Percentiles rank a stretch among this genome's conserved stretches.
Evolutionary conservation across 768 basidiomycete species (phyloP).

Genomic region (Russula lepida): DNA sequence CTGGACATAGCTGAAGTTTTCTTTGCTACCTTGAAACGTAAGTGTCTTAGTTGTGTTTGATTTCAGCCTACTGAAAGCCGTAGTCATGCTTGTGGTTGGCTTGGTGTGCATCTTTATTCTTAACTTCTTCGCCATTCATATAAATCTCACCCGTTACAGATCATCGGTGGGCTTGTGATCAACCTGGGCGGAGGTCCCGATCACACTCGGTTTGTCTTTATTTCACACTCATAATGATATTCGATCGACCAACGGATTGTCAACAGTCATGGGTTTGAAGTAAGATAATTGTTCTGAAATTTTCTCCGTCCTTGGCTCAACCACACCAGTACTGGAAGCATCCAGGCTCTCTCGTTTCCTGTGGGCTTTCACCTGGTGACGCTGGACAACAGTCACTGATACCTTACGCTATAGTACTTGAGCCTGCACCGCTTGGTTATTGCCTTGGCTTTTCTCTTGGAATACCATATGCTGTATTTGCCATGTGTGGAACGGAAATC

Average conservation of each 20-base stretch:
- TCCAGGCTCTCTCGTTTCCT: slow-evolving; percentile 19
- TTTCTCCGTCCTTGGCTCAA: background rate
- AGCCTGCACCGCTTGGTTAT: slow-evolving; percentile 18
- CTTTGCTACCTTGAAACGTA: slow-evolving; percentile 21
- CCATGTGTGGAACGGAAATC: slow-evolving; percentile 21
- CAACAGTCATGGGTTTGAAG: slow-evolving; percentile 19
- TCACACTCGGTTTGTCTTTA: slow-evolving; percentile 13
- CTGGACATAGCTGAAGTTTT: slow-evolving; percentile 11
- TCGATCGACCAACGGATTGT: background rate
- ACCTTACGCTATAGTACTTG: slow-evolving; percentile 8
- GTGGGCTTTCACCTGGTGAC: background rate
- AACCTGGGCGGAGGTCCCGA: slow-evolving; percentile 20
- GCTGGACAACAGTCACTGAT: background rate
- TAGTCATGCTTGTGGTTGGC: slow-evolving; percentile 21
- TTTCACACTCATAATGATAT: background rate
- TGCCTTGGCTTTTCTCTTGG: slow-evolving; percentile 19
- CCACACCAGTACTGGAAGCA: slow-evolving; percentile 15
- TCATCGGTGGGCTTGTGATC: slow-evolving; percentile 19
- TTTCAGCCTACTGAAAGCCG: background rate
- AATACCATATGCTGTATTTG: slow-evolving; percentile 16
- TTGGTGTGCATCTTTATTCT: background rate
- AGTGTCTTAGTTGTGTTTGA: background rate
- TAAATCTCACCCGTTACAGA: background rate
- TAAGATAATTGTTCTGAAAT: background rate
- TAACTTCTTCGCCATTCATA: background rate